Base-by-base conservation (phyloP, 106 monocot species). In the Gastrodia elata region DNA sequence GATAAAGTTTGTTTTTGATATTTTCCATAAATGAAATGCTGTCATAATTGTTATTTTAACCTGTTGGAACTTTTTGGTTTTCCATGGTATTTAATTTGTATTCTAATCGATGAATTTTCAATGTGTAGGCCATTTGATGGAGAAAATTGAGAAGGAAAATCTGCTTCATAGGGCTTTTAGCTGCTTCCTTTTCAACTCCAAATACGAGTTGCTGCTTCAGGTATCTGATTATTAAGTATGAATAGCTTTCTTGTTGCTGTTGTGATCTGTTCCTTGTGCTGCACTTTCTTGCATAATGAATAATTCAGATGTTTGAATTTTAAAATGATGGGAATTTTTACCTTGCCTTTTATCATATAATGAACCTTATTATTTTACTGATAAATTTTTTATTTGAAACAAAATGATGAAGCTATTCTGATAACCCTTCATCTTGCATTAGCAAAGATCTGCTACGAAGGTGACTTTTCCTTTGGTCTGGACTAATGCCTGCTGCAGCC, bases 81-180 rank as follows among this genome's bases (percentile, higher is more conserved):
- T 33, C 2, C 32, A 44, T 57, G 16, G n/a, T n/a, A n/a, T 20
- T 22, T 57, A 22, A 57, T 65, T 34, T 15, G 9, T 33, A 65
- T 57, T 11, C 64, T 65, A 34, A 65, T 35, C 6, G 30, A 64
- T 68, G 68, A 68, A 38, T 14, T 67, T 35, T 37, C 37, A 36
- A 16, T 37, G 4, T 16, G 11, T 75, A 94, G 94, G 94, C 49
- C 94, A 94, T 84, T 79, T 94, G 64, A 87, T 86, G 94, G 86
- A 91, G 70, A 94, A 86, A 38, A 94, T 94, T 57, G 88, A 91
- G 64, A 76, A 88, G 37, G 83, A 72, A 32, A 88, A 94, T 80
- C 35, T 82, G 79, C 88, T 94, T 15, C 94, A 94, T 41, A 91
- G 94, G 75, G 94, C 94, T 75, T 94, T 94, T 65, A 94, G 94